Conservation (phyloP, 257 asterid genomes). For the Perilla frutescens region DNA sequence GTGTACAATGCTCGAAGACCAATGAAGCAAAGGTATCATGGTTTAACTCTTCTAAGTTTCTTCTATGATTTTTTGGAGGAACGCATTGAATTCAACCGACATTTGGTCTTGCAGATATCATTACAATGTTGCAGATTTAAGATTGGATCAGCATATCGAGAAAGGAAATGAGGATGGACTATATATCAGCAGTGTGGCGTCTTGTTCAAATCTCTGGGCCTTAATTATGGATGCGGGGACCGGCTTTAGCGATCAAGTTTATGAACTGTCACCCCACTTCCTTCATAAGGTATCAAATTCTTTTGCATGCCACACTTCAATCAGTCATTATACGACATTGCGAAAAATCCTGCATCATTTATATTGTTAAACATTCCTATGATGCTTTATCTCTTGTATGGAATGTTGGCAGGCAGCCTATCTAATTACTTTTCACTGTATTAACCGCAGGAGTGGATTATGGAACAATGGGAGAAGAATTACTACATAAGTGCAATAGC, state of each 20-base stretch:
- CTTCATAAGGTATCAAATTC: conserved; percentile 61
- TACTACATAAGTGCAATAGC: conserved; percentile 73
- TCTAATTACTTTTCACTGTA: conserved; percentile 14
- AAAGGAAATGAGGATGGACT: conserved; percentile 81
- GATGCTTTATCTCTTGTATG: background rate
- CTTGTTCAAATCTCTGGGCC: conserved; percentile 75
- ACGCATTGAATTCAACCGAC: conserved; percentile 7
- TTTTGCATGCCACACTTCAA: background rate
- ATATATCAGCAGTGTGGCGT: conserved; percentile 68
- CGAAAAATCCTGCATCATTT: background rate
- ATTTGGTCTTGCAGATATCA: conserved; percentile 63
- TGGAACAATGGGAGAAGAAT: conserved; percentile 73
- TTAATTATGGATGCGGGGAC: conserved; percentile 85
- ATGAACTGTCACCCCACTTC: conserved; percentile 65
- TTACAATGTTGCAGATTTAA: conserved; percentile 62
- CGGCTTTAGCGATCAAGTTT: conserved; percentile 65
- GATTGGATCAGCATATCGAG: conserved; percentile 70
- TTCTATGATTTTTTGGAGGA: background rate
- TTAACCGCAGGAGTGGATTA: conserved; percentile 69
- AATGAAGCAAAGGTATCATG: conserved; percentile 67
- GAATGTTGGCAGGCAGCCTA: background rate
- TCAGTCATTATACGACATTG: background rate
- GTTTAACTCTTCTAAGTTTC: background rate
- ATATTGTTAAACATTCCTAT: background rate
- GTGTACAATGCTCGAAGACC: conserved; percentile 67